Evolutionary conservation across 1,284 basidiomycete species (phyloP), one percentile per base, ranked within the genome.

Genomic region (Porogramme epimiltina): DNA sequence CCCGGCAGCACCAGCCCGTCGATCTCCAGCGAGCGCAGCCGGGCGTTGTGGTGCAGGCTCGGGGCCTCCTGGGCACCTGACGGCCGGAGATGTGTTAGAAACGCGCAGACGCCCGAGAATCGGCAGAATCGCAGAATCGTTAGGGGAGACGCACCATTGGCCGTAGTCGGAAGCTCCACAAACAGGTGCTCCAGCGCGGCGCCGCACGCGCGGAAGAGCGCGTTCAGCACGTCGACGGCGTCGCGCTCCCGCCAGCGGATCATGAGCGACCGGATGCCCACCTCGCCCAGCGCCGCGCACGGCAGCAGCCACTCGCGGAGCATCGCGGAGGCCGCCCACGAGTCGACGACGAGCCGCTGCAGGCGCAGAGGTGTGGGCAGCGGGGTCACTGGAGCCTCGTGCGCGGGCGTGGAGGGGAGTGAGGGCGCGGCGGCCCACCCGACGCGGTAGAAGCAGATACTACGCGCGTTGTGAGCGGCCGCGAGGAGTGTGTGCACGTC

Each of bases 1-100:
- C 56, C 62, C 0, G 60, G 58, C 0, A 61, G 47, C n/a, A 63
- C 52, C 0, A 59, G 40, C 2, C 62, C 59, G 38, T 60, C 62
- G 10, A 63, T 52, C 28, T 58, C 55, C 16, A 60, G 34, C 3
- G 46, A 24, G 16, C 56, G 59, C 11, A 63, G 52, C 19, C 31
- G 43, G 18, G 47, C 50, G 42, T 56, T 57, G 44, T 51, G 45
- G 20, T 45, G 20, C 15, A 63, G 34, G 19, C 47, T 52, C 3
- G 56, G 48, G 4, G 45, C 38, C 11, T 50, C 47, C 28, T 51
- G 49, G 25, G 42, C 36, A 28, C 40, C 53, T 55, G 40, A 6
- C 4, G 28, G 28, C 8, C 8, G 13, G 28, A 13, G 28, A 31
- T 6, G 28, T 13, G 28, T 31, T 31, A 31, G 28, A 8, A 31